Percentiles rank a stretch among this genome's conserved stretches.
These are phyloP conservation scores for Penicillium steckii DNA, from an alignment of 495 filamentous ascomycete genomes.

Conservation along the genomic window DNA sequence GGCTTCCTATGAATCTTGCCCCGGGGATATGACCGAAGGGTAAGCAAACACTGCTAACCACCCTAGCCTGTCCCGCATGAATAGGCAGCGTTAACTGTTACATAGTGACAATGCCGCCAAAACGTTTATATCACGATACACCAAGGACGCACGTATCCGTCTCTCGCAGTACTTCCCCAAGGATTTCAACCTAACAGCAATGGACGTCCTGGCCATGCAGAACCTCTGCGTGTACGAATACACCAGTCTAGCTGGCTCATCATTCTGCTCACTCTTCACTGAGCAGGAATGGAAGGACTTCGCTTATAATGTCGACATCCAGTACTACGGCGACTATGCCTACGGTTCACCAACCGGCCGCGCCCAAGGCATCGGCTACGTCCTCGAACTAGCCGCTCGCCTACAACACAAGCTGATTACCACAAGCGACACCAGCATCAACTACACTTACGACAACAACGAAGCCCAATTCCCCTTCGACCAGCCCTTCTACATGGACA, in stretches of 20 bases:
- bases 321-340: conserved; percentile 55
- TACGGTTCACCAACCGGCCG: conserved; percentile 60
- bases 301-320: conserved; percentile 56
- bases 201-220: conserved; percentile 55
- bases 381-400: conserved; percentile 60
- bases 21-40: conserved; percentile 19
- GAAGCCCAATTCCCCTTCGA: conserved; percentile 45
- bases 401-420: conserved; percentile 51
- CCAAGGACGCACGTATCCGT: conserved; percentile 21
- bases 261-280: conserved; percentile 56
- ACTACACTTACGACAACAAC: conserved; percentile 53
- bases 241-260: conserved; percentile 25
- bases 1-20: conserved; percentile 44
- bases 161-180: conserved; percentile 24
- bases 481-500: conserved; percentile 50
- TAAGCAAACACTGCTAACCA: conserved; percentile 1
- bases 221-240: conserved; percentile 39
- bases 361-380: conserved; percentile 63
- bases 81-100: not conserved
- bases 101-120: conserved; percentile 22
- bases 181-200: conserved; percentile 49
- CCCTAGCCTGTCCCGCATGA: not conserved
- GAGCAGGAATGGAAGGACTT: conserved; percentile 56
- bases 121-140: conserved; percentile 27
- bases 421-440: conserved; percentile 55